These are phyloP conservation scores for Chlamydomonas asymmetrica DNA, from an alignment of 139 green algal species.

Conservation along the genomic window DNA sequence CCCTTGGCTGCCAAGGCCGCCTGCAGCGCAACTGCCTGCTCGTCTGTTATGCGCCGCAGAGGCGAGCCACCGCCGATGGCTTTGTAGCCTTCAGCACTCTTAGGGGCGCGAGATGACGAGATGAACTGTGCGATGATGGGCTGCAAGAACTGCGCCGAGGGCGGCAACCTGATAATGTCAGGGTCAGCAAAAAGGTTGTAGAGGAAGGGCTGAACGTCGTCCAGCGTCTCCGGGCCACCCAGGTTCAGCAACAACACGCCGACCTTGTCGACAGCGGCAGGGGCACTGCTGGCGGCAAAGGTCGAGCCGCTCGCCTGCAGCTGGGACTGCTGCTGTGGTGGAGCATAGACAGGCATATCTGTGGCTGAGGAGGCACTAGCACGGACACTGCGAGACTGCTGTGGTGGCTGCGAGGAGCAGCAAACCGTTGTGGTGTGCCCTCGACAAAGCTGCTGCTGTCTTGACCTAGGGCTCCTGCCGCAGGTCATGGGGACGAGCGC, in stretches of 20 bases:
- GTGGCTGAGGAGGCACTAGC: too few relatives aligned
- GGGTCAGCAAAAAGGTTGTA: constrained; percentile 99
- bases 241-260: constrained; percentile 98
- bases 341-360: too few relatives aligned
- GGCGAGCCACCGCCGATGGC: constrained; percentile 95
- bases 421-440: too few relatives aligned
- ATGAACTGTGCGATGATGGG: constrained; percentile 81
- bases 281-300: background rate
- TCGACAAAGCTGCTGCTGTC: too few relatives aligned
- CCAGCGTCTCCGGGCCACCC: constrained; percentile 92
- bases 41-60: constrained; percentile 91
- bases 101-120: constrained; percentile 84
- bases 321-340: too few relatives aligned
- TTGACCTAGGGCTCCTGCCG: too few relatives aligned
- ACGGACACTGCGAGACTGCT: too few relatives aligned
- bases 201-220: constrained; percentile 97
- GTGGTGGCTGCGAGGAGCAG: too few relatives aligned
- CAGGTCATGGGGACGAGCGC: background rate
- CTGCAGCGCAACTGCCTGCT: constrained; percentile 82
- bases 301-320: background rate
- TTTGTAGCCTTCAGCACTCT: constrained; percentile 88
- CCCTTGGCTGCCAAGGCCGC: constrained; percentile 52
- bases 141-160: constrained; percentile 77
- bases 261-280: constrained; percentile 57
- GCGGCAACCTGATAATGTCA: constrained; percentile 90